Evolutionary conservation across 2,329 filamentous ascomycete genomes (phyloP), one percentile per base, ranked within the genome.

Genomic region (Cytospora chrysosperma): DNA sequence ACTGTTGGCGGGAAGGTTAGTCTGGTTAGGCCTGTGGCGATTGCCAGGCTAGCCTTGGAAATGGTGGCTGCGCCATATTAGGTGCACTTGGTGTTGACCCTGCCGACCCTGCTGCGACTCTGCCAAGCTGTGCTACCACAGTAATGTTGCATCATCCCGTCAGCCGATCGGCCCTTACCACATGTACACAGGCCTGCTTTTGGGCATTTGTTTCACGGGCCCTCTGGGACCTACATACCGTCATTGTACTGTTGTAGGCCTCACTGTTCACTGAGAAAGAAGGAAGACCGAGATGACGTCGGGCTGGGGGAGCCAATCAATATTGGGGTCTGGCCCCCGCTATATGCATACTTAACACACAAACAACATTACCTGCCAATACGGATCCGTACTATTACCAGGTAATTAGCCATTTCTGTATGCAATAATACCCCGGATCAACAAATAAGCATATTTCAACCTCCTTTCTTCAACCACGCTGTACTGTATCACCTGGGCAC

Each of bases 61-160:
- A n/a, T n/a, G 30, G 30, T 34, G 5, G 10, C 30, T 34, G 10
- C 28, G 28, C 28, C 28, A 30, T 30, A 4, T 9, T 17, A 53
- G 12, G 50, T 32, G 2, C 26, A 10, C 8, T 34, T 1, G 43
- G 57, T 28, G 53, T 53, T 17, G 19, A 17, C 47, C 52, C 30
- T 5, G 26, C 27, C 32, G 26, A 5, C 28, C 28, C 28, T 30
- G 28, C 9, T 5, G 9, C 28, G n/a, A n/a, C 17, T 13, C 28
- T 13, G 57, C 58, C 58, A 60, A 60, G 49, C 32, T 4, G n/a
- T 9, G 32, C 9, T 8, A 40, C n/a, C n/a, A n/a, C n/a, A n/a
- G n/a, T n/a, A n/a, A n/a, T n/a, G n/a, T 59, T 60, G 50, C 58
- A 60, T 60, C 58, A 60, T 60, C 3, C 26, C 57, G 57, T 27